Conservation (phyloP, 306 rosid genomes). For the barrel medic (Medicago truncatula) region DNA sequence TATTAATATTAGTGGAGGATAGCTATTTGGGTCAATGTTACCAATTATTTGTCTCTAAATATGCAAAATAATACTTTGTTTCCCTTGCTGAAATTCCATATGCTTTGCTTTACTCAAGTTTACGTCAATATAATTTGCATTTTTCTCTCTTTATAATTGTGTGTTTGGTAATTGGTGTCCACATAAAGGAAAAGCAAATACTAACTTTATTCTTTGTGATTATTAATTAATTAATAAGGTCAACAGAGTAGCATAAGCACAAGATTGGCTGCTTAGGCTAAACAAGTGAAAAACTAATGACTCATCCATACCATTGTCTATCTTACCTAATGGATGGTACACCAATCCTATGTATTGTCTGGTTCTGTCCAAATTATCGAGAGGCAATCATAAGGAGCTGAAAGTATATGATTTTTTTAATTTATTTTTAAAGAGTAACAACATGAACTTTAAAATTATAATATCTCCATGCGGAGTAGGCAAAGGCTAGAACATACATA, state of each 20-base stretch:
- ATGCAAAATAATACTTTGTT: slow-evolving; percentile 15
- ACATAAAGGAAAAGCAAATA: slow-evolving; percentile 33
- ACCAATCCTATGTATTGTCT: slow-evolving; percentile 38
- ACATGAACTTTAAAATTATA: slow-evolving; percentile 20
- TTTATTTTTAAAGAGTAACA: background rate
- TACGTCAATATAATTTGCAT: slow-evolving; percentile 32
- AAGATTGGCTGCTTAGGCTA: slow-evolving; percentile 28
- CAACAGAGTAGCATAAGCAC: slow-evolving; percentile 36
- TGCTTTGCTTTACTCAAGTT: slow-evolving; percentile 35
- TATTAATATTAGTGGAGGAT: slow-evolving; percentile 30
- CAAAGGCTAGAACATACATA: slow-evolving; percentile 21
- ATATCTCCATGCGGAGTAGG: slow-evolving; percentile 9
- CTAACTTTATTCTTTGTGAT: slow-evolving; percentile 15
- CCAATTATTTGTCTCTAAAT: slow-evolving; percentile 42
- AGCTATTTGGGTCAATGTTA: slow-evolving; percentile 16
- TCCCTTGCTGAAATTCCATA: slow-evolving; percentile 25
- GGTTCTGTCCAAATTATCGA: slow-evolving; percentile 2
- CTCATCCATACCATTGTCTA: slow-evolving; percentile 20
- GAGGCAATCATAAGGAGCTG: slow-evolving; percentile 14
- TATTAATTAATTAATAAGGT: slow-evolving; percentile 36
- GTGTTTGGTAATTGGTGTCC: slow-evolving; percentile 39
- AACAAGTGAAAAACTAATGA: slow-evolving; percentile 2
- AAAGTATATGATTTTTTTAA: background rate
- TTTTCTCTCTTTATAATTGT: slow-evolving; percentile 33
- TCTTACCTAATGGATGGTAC: slow-evolving; percentile 53